Percentiles rank a stretch among this genome's conserved stretches.
Conservation (phyloP, 345 rosid species). For the Hypericum perforatum region DNA sequence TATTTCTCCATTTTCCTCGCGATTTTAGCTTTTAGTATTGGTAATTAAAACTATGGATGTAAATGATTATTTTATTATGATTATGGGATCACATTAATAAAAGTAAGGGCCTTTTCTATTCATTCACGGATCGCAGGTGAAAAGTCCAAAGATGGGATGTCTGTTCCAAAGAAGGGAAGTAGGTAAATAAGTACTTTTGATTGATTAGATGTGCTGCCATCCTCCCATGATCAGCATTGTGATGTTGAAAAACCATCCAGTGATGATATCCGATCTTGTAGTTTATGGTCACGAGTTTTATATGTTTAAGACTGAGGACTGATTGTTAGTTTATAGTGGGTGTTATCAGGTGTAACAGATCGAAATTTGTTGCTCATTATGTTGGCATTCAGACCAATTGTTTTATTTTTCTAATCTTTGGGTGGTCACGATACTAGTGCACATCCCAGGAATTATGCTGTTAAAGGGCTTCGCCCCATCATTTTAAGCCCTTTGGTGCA, state of each 20-base stretch:
- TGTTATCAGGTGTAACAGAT: no score
- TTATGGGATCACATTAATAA: conserved; percentile 66
- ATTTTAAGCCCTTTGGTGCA: no score
- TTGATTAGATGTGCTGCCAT: conserved; percentile 36
- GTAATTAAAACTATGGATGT: conserved; percentile 35
- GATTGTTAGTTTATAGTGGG: no score
- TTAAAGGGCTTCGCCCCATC: no score
- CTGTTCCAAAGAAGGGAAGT: conserved; percentile 99
- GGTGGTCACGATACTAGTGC: no score
- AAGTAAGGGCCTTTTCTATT: conserved; percentile 83
- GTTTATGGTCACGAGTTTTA: no score
- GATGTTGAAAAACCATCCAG: neutral
- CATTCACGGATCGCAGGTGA: conserved; percentile 99
- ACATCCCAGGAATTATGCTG: no score
- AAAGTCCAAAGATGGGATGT: conserved; percentile 99
- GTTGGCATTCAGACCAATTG: no score
- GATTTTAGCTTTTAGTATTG: neutral
- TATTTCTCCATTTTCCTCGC: conserved; percentile 3
- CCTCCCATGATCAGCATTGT: conserved; percentile 11
- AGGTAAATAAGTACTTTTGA: conserved; percentile 92
- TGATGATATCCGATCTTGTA: no score
- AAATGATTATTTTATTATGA: conserved; percentile 37
- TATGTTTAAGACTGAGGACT: no score
- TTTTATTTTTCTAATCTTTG: no score
- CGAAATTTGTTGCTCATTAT: no score